A percentile compares a stretch with the other conserved stretches of the same genome.
Conservation (phyloP, 148 eudicot species). For the Heliosperma pusillum region DNA sequence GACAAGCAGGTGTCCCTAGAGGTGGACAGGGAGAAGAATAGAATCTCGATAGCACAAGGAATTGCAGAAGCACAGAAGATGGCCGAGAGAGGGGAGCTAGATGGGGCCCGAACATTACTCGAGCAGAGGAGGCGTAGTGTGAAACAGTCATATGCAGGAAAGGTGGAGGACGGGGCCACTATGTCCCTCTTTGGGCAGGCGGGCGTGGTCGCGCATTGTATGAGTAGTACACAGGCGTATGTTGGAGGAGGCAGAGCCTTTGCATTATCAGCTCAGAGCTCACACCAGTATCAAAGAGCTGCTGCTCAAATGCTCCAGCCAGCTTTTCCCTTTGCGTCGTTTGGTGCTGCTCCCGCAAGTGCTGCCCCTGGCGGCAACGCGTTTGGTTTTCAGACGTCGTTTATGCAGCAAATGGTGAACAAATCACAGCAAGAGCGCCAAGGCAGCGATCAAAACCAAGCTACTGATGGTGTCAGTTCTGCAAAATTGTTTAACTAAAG, state of each 20-base stretch:
- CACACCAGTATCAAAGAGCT: slow-evolving; percentile 40
- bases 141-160: slow-evolving; percentile 23
- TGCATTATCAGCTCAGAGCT: too few relatives aligned
- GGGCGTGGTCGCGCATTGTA: background rate
- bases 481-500: too few relatives aligned
- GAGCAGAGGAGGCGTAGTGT: slow-evolving; percentile 2
- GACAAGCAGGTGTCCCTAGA: slow-evolving; percentile 28
- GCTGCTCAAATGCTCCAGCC: slow-evolving; percentile 19
- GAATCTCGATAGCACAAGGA: slow-evolving; percentile 29
- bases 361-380: background rate
- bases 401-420: slow-evolving; percentile 4
- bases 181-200: background rate
- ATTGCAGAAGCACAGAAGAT: slow-evolving; percentile 32
- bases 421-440: slow-evolving; percentile 17
- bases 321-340: too few relatives aligned
- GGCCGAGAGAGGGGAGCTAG: slow-evolving; percentile 39
- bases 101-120: slow-evolving; percentile 20
- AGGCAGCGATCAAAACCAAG: too few relatives aligned
- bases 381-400: slow-evolving; percentile 2
- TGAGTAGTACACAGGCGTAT: background rate
- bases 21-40: slow-evolving; percentile 40
- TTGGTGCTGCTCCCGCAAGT: background rate
- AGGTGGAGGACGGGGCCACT: slow-evolving; percentile 15
- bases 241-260: slow-evolving; percentile 31
- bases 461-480: too few relatives aligned